Percentiles rank a stretch among this genome's conserved stretches.
Conservation (phyloP, 2,329 filamentous ascomycete species). For the Alternaria incomplexa region DNA sequence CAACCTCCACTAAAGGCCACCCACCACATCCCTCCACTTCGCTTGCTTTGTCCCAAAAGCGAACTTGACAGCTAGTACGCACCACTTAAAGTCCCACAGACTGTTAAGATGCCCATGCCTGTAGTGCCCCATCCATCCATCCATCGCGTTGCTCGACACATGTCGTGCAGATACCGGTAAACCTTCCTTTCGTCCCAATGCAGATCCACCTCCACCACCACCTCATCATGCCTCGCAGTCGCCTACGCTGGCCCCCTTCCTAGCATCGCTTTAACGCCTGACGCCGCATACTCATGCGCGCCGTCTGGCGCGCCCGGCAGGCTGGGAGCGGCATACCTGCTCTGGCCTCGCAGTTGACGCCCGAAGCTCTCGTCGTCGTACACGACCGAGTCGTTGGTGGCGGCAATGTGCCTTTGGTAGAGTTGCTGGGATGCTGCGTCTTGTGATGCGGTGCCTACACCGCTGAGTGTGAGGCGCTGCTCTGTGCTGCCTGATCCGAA, state of each 20-base stretch:
- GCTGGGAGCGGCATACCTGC: constrained; percentile 8
- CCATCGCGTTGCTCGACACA: constrained; percentile 7
- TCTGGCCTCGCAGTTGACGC: constrained; percentile 12
- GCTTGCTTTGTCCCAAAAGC: background rate
- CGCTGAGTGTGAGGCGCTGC: constrained; percentile 64
- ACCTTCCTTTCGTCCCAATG: constrained; percentile 1
- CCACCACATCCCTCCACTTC: background rate
- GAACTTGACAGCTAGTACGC: background rate
- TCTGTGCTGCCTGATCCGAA: constrained; percentile 62
- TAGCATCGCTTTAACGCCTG: constrained; percentile 32
- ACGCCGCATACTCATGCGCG: constrained; percentile 29
- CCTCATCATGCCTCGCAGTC: constrained; percentile 2
- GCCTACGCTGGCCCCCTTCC: constrained; percentile 35
- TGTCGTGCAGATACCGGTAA: constrained; percentile 13
- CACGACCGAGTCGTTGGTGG: constrained; percentile 61
- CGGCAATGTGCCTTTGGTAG: constrained; percentile 64
- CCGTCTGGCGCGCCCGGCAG: constrained; percentile 2
- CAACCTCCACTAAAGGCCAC: background rate
- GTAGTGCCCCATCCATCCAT: constrained; percentile 9
- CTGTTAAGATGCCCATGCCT: background rate
- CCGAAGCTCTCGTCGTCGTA: constrained; percentile 54
- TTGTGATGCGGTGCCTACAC: constrained; percentile 39
- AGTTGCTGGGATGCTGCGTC: constrained; percentile 47
- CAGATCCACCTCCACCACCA: background rate
- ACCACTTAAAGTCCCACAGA: background rate